phyloP scores from a whole-genome alignment of 2,329 filamentous ascomycete species.

The Cercospora berteroae region DNA sequence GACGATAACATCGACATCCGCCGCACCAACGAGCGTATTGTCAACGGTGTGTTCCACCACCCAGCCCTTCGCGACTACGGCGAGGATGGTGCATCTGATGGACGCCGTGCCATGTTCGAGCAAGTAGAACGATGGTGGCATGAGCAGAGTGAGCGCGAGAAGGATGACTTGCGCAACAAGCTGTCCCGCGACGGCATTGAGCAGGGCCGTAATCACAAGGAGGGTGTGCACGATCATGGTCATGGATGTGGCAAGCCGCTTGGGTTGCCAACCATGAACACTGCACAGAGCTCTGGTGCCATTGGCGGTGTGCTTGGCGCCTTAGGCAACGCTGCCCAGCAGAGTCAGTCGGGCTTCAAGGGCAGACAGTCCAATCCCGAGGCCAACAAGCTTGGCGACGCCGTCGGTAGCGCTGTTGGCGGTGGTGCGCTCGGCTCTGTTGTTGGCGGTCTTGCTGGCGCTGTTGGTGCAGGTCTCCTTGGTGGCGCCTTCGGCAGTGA shows the following conservation, averaged over 20 bases:
- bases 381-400: slow-evolving; percentile 45
- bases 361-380: slow-evolving; percentile 27
- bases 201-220: slow-evolving; percentile 79
- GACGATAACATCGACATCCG: slow-evolving; percentile 69
- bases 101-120: slow-evolving; percentile 74
- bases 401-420: slow-evolving; percentile 60
- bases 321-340: slow-evolving; percentile 41
- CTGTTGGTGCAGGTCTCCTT: slow-evolving; percentile 60
- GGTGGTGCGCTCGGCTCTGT: slow-evolving; percentile 68
- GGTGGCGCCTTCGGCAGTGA: slow-evolving; percentile 55
- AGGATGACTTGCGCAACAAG: slow-evolving; percentile 68
- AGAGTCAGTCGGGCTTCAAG: slow-evolving; percentile 35
- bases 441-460: slow-evolving; percentile 64
- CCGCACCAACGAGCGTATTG: slow-evolving; percentile 70
- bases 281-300: slow-evolving; percentile 45
- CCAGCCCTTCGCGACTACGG: slow-evolving; percentile 72
- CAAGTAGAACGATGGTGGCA: slow-evolving; percentile 82
- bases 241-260: slow-evolving; percentile 82
- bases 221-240: slow-evolving; percentile 77
- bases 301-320: slow-evolving; percentile 41
- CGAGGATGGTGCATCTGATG: slow-evolving; percentile 67
- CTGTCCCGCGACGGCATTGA: slow-evolving; percentile 76
- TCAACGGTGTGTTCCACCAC: slow-evolving; percentile 81
- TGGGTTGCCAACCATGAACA: slow-evolving; percentile 66
- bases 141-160: slow-evolving; percentile 60